phyloP scores from a whole-genome alignment of 371 early-diverging fungal species.

The Zychaea mexicana region DNA sequence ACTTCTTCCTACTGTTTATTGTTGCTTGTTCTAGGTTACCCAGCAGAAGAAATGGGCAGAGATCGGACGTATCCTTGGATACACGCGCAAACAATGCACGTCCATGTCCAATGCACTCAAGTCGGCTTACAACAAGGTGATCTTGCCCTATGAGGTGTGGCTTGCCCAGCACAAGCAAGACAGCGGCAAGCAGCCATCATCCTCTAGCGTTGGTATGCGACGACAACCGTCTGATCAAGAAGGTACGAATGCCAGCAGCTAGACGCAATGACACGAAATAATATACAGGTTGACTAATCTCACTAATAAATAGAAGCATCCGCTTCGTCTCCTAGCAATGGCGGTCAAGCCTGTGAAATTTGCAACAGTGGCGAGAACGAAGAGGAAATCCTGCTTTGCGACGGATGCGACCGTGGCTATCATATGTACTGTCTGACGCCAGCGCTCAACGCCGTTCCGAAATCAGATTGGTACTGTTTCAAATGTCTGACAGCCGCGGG shows the following conservation, averaged over 20 bases:
- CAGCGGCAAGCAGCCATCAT: constrained; percentile 5
- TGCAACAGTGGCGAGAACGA: constrained; percentile 61
- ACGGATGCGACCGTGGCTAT: constrained; percentile 83
- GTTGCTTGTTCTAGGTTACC: constrained; percentile 61
- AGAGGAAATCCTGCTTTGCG: constrained; percentile 80
- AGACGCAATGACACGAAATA: neutral
- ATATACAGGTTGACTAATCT: too few relatives aligned
- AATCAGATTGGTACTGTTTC: constrained; percentile 88
- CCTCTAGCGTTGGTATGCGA: neutral
- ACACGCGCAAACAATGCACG: constrained; percentile 77
- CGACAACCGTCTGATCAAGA: neutral
- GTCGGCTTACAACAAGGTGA: constrained; percentile 73
- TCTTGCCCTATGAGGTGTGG: constrained; percentile 88
- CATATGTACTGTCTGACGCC: constrained; percentile 85
- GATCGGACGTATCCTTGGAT: constrained; percentile 80
- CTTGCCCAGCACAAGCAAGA: constrained; percentile 50
- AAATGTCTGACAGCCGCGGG: constrained; percentile 78
- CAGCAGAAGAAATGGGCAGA: constrained; percentile 88
- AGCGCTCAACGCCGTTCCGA: constrained; percentile 65
- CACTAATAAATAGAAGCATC: too few relatives aligned
- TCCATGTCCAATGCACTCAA: constrained; percentile 87
- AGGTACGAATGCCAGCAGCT: neutral
- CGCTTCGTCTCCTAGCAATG: constrained; percentile 6
- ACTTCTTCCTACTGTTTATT: neutral
- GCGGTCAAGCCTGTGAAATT: constrained; percentile 60